These are phyloP conservation scores for Tulasnella sp. DNA, from an alignment of 768 basidiomycete species.

Conservation along the genomic window DNA sequence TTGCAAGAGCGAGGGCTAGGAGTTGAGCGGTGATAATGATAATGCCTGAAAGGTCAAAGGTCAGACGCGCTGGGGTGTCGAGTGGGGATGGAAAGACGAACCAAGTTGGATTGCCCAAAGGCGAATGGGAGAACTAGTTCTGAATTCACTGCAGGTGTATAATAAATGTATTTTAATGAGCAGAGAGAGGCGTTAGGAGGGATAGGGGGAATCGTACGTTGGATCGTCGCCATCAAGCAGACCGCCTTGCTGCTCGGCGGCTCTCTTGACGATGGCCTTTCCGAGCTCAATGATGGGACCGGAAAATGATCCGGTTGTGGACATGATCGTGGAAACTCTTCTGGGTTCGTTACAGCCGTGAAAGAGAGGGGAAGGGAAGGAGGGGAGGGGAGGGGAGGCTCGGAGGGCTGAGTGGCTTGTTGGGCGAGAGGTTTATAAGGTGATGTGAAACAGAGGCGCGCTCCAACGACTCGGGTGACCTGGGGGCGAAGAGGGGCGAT, in stretches of 20 bases:
- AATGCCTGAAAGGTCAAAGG: constrained; percentile 63
- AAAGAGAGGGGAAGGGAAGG: not conserved
- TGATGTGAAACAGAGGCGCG: not conserved
- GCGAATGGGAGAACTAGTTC: constrained; percentile 58
- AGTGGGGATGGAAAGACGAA: constrained; percentile 30
- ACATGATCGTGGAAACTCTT: not conserved
- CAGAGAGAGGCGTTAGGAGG: no score
- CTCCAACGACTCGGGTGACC: not conserved
- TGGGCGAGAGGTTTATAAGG: no score
- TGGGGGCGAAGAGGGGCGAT: no score
- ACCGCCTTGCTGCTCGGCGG: constrained; percentile 48
- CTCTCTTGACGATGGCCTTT: constrained; percentile 5
- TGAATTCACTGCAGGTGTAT: constrained; percentile 35
- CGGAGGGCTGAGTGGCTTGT: not conserved
- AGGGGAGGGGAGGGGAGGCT: not conserved
- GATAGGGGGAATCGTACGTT: constrained; percentile 27
- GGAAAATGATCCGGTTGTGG: constrained; percentile 12
- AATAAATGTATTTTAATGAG: not conserved
- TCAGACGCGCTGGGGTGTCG: no score
- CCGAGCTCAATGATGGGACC: constrained; percentile 13
- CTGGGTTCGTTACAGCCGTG: not conserved
- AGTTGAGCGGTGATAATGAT: constrained; percentile 75
- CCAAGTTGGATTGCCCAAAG: constrained; percentile 76
- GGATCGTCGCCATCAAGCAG: constrained; percentile 71
- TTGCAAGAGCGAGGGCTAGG: constrained; percentile 63